phyloP scores from a whole-genome alignment of 75 land plant species.

The Adiantum capillusveneris region DNA sequence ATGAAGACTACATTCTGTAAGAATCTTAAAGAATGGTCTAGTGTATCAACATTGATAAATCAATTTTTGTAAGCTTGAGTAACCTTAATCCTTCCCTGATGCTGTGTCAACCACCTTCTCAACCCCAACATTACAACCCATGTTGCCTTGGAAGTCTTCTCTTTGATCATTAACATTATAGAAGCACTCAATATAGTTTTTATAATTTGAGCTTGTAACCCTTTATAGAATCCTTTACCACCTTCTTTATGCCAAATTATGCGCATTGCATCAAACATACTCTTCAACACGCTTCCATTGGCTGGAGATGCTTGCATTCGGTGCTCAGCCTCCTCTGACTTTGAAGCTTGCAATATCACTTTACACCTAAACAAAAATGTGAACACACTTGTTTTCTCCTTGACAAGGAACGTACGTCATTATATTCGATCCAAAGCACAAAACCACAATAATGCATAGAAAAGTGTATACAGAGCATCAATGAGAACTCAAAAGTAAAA shows the following conservation, averaged over 20 bases:
- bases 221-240: conserved; percentile 70
- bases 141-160: conserved; percentile 66
- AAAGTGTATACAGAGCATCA: too few species aligned
- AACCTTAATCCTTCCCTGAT: conserved; percentile 21
- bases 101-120: conserved; percentile 20
- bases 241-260: conserved; percentile 76
- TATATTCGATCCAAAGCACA: too few species aligned
- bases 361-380: conserved; percentile 80
- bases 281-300: conserved; percentile 10
- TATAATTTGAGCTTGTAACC: conserved; percentile 77
- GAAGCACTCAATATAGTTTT: conserved; percentile 90
- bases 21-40: too few species aligned
- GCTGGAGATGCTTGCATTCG: conserved; percentile 7
- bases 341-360: conserved; percentile 81
- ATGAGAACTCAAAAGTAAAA: too few species aligned
- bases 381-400: not conserved
- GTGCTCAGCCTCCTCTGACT: conserved; percentile 18
- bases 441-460: too few species aligned
- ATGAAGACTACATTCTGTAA: too few species aligned
- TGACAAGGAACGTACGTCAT: too few species aligned
- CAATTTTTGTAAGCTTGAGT: not conserved
- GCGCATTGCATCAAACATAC: conserved; percentile 34
- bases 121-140: conserved; percentile 81
- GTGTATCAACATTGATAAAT: too few species aligned
- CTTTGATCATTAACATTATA: conserved; percentile 85